These are phyloP conservation scores for Draba incana DNA, from an alignment of 345 rosid species.

Conservation along the genomic window DNA sequence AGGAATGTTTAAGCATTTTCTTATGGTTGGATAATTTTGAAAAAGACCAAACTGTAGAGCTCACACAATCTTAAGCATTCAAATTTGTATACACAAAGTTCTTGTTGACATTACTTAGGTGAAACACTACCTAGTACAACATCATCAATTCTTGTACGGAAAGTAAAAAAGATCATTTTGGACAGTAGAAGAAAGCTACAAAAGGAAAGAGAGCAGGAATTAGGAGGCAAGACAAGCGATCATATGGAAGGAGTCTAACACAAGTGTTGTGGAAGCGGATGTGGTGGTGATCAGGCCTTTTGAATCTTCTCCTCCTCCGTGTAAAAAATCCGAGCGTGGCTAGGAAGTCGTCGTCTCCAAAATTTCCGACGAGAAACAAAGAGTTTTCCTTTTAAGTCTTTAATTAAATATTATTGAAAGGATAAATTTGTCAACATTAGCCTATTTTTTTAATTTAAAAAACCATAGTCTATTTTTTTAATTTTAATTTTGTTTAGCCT, in stretches of 20 bases:
- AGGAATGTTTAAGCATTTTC: no score
- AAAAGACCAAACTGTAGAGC: constrained; percentile 4
- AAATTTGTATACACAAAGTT: background rate
- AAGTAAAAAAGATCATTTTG: background rate
- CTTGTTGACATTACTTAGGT: background rate
- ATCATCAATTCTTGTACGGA: background rate
- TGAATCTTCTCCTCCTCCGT: constrained; percentile 8
- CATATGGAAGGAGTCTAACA: constrained; percentile 21
- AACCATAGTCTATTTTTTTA: no score
- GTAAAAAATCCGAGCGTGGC: constrained; percentile 36
- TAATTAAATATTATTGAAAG: no score
- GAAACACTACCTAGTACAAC: background rate
- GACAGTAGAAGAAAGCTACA: constrained; percentile 15
- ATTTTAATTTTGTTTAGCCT: no score
- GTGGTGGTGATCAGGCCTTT: background rate
- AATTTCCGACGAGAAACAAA: no score
- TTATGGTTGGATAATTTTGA: no score
- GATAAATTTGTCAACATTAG: no score
- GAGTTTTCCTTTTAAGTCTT: no score
- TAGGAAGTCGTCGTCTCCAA: no score
- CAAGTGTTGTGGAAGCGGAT: constrained; percentile 27
- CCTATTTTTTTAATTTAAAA: no score
- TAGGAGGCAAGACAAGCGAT: constrained; percentile 23
- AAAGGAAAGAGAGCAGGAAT: constrained; percentile 9
- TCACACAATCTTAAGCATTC: constrained; percentile 14